Percentiles rank a stretch among this genome's conserved stretches.
These are phyloP conservation scores for Stemphylium vesicarium DNA, from an alignment of 2,329 filamentous ascomycete species.

Conservation along the genomic window DNA sequence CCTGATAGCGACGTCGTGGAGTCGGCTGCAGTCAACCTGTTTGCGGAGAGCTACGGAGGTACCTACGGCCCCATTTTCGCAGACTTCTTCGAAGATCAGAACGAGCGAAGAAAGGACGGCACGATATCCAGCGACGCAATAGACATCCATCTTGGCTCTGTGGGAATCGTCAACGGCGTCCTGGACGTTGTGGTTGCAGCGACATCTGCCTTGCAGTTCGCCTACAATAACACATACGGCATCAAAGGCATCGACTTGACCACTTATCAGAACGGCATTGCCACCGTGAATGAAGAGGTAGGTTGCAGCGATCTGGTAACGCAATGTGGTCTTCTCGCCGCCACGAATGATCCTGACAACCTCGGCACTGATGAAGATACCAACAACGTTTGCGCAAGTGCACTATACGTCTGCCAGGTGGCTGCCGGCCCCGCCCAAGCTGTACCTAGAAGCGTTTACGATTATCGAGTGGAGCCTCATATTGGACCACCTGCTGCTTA, in stretches of 20 bases:
- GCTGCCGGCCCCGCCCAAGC: slow-evolving; percentile 23
- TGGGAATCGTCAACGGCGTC: slow-evolving; percentile 75
- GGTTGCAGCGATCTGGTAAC: slow-evolving; percentile 60
- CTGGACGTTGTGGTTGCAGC: slow-evolving; percentile 69
- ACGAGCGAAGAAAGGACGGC: slow-evolving; percentile 61
- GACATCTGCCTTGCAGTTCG: slow-evolving; percentile 63
- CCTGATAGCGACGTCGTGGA: slow-evolving; percentile 46
- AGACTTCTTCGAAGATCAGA: slow-evolving; percentile 65
- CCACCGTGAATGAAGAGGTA: slow-evolving; percentile 54
- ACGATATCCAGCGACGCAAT: slow-evolving; percentile 59
- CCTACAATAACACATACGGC: slow-evolving; percentile 70
- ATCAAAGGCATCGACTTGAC: slow-evolving; percentile 63
- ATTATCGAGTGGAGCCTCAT: slow-evolving; percentile 50
- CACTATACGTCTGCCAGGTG: slow-evolving; percentile 31
- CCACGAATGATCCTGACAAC: slow-evolving; percentile 41
- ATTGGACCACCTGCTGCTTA: slow-evolving; percentile 53
- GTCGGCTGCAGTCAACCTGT: slow-evolving; percentile 66
- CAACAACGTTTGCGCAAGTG: slow-evolving; percentile 24
- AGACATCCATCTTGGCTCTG: slow-evolving; percentile 65
- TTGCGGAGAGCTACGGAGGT: slow-evolving; percentile 73
- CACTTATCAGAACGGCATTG: slow-evolving; percentile 55
- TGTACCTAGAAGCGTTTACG: slow-evolving; percentile 51
- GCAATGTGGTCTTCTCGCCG: slow-evolving; percentile 42
- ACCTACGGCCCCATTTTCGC: slow-evolving; percentile 73
- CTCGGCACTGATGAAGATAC: slow-evolving; percentile 41